Conservation (phyloP, 148 eudicot genomes). For the Tetragonia tetragonoides region DNA sequence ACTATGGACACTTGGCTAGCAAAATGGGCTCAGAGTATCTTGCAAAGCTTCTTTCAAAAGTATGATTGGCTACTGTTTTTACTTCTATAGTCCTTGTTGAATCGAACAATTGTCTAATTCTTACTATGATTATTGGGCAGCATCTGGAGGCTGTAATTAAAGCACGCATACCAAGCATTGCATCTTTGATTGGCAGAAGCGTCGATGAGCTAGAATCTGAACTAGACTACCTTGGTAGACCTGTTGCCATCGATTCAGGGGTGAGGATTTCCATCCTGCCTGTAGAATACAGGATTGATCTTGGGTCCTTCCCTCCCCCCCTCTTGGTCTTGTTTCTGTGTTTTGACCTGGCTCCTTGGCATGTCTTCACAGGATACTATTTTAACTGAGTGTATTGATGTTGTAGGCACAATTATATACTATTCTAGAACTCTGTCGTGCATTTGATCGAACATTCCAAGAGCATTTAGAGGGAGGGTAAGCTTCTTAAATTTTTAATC, state of each 20-base stretch:
- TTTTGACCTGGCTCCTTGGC: neutral
- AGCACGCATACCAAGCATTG: slow-evolving; percentile 46
- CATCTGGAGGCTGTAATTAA: slow-evolving; percentile 51
- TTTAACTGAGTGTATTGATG: neutral
- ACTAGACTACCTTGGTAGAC: slow-evolving; percentile 50
- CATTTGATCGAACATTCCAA: slow-evolving; percentile 70
- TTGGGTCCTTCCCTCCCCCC: neutral
- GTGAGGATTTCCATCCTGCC: slow-evolving; percentile 29
- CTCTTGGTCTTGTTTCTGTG: too few species aligned
- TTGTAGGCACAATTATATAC: slow-evolving; percentile 73
- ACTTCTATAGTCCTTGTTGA: neutral
- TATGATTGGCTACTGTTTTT: slow-evolving; percentile 20
- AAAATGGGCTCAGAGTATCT: slow-evolving; percentile 84
- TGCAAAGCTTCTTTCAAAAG: slow-evolving; percentile 77
- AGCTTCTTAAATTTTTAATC: neutral
- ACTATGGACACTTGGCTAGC: slow-evolving; percentile 67
- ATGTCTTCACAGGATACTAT: neutral
- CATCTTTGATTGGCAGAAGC: slow-evolving; percentile 41
- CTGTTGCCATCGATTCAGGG: slow-evolving; percentile 56
- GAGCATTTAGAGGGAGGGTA: slow-evolving; percentile 96
- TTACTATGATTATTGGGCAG: slow-evolving; percentile 27
- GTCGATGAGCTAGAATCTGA: slow-evolving; percentile 57
- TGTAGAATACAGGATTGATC: neutral
- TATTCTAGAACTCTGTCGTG: slow-evolving; percentile 82
- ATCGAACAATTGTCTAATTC: neutral